These are phyloP conservation scores for Fusarium torulosum DNA, from an alignment of 2,329 filamentous ascomycete species.

Conservation along the genomic window DNA sequence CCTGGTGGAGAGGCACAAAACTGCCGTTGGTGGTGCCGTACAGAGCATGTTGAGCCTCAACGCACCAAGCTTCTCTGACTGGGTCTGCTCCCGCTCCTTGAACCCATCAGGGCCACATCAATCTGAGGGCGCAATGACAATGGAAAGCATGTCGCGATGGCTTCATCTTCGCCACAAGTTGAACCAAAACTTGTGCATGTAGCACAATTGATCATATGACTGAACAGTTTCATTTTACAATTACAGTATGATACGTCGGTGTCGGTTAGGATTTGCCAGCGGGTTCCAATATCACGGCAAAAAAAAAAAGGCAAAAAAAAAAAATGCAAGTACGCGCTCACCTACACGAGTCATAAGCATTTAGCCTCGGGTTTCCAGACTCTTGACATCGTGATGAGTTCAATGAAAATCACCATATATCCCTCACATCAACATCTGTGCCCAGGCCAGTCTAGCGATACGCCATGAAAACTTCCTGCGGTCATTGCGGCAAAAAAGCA, in stretches of 20 bases:
- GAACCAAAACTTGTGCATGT: slow-evolving; percentile 1
- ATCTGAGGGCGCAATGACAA: slow-evolving; percentile 26
- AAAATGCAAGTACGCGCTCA: slow-evolving; percentile 12
- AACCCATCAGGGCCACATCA: slow-evolving; percentile 44
- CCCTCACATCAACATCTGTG: slow-evolving; percentile 26
- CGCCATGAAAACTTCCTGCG: slow-evolving; percentile 10
- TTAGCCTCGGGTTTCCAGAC: slow-evolving; percentile 44
- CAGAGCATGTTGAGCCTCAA: slow-evolving; percentile 45
- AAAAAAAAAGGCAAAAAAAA: too few species aligned
- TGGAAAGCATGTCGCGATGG: slow-evolving; percentile 37
- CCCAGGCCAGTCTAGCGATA: slow-evolving; percentile 34
- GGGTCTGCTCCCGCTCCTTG: slow-evolving; percentile 46
- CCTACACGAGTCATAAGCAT: slow-evolving; percentile 45
- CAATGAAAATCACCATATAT: slow-evolving; percentile 27
- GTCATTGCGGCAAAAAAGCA: neutral
- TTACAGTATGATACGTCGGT: neutral
- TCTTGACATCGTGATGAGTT: slow-evolving; percentile 37
- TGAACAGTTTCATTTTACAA: neutral
- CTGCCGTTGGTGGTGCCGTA: slow-evolving; percentile 47
- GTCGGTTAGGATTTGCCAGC: slow-evolving; percentile 18
- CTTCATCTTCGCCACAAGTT: slow-evolving; percentile 35
- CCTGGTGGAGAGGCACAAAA: slow-evolving; percentile 46
- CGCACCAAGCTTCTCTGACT: slow-evolving; percentile 44
- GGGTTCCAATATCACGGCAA: slow-evolving; percentile 19
- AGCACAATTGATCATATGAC: neutral